Conservation (phyloP, 192 early-diverging fungal species). For the Spinellus fusiger region DNA sequence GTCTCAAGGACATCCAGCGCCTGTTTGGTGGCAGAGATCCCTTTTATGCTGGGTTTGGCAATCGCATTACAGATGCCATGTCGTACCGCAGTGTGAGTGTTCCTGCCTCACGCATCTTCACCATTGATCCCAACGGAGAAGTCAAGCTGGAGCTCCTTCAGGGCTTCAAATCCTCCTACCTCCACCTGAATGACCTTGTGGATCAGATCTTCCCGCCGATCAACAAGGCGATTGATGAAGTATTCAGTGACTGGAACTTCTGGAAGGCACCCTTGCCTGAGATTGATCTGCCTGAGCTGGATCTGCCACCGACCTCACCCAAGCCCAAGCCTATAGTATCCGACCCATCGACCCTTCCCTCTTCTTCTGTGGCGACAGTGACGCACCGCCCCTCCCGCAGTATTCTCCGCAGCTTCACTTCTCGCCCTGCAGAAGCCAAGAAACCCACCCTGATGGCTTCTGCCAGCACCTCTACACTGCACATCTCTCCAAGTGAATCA, state of each 20-base stretch:
- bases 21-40: conserved; percentile 80
- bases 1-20: conserved; percentile 84
- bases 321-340: conserved; percentile 28
- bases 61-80: conserved; percentile 87
- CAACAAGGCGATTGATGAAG: conserved; percentile 54
- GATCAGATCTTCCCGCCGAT: conserved; percentile 92
- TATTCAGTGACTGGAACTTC: conserved; percentile 82
- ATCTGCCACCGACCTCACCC: conserved; percentile 18
- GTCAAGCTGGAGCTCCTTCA: conserved; percentile 85
- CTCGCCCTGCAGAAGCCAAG: conserved; percentile 5
- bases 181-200: conserved; percentile 87
- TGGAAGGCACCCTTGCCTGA: conserved; percentile 61
- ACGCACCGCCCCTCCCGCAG: conserved; percentile 10
- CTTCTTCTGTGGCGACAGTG: conserved; percentile 2
- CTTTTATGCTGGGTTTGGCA: conserved; percentile 97
- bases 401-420: conserved; percentile 24
- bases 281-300: conserved; percentile 43
- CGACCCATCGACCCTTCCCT: conserved; percentile 15
- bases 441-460: background rate
- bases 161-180: conserved; percentile 83
- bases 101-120: conserved; percentile 92
- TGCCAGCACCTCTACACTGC: background rate
- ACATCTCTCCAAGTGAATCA: background rate
- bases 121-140: conserved; percentile 90
- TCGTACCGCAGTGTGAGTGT: conserved; percentile 93